Base-by-base conservation (phyloP, 352 stramenopile species). In the Pythium insidiosum region DNA sequence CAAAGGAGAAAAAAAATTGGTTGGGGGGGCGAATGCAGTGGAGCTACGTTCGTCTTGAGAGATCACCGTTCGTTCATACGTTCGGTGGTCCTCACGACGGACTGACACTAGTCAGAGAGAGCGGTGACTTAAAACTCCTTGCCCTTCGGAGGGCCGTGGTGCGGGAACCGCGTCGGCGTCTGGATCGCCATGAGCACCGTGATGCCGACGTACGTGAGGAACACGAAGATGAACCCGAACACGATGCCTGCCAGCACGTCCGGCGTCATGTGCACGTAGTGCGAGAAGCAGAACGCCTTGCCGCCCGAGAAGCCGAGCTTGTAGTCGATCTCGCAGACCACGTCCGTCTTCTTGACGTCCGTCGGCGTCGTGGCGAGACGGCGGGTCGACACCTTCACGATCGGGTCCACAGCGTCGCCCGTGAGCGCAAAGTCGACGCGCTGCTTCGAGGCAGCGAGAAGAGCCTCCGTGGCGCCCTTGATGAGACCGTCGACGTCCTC, bases 221-320 rank as follows among this genome's bases (percentile, higher is more conserved):
- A 85, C 39, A 92, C 30, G 55, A 92, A 89, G 48, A 92, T 79
- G 36, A 89, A 61, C 12, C 74, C 73, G 28, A 92, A 79, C 38
- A 92, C 45, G 35, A 92, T 52, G n/a, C 60, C 76, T 19, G 76
- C 68, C 23, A 92, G 58, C 24, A 92, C 66, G 46, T 86, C 62
- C 9, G 79, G 79, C 24, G 79, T 92, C 68, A 88, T 87, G 64
- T 67, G 68, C 50, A 92, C 79, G 44, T 73, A 89, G 57, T 89
- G 79, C 46, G 79, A 86, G 44, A 89, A 92, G 71, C 79, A 92
- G 62, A 87, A 92, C 26, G 74, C 68, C 41, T 72, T 85, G 54
- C 68, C 69, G 2, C 46, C 58, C 36, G 68, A 56, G 26, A 49
- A 64, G 24, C 76, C 77, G 9, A 92, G 18, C 13, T 73, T 51